Evolutionary conservation across 495 filamentous ascomycete species (phyloP).

Genomic region (Evernia prunastri): DNA sequence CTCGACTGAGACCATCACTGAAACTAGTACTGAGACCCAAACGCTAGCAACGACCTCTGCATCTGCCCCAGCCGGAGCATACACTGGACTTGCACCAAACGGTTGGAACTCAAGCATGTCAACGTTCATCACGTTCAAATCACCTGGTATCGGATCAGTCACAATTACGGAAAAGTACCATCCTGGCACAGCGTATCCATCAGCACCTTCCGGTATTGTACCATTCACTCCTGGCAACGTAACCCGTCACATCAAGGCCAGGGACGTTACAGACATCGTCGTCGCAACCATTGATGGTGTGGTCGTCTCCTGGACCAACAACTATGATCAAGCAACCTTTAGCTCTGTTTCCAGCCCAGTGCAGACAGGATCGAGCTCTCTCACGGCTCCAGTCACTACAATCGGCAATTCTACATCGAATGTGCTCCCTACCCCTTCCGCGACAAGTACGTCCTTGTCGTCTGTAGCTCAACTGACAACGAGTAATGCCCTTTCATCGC

Average conservation of each 20-base stretch:
- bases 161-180: not conserved
- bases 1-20: constrained; percentile 8
- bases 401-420: constrained; percentile 5
- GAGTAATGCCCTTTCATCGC: not conserved
- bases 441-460: not conserved
- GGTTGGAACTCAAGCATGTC: constrained; percentile 26
- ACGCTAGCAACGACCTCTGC: not conserved
- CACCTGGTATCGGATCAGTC: not conserved
- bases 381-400: constrained; percentile 1
- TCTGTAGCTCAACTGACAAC: not conserved
- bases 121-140: constrained; percentile 11
- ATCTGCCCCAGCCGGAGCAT: constrained; percentile 10
- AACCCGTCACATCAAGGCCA: constrained; percentile 3
- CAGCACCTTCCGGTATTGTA: not conserved
- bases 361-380: not conserved
- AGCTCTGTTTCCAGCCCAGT: not conserved
- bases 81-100: constrained; percentile 14
- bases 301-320: constrained; percentile 26
- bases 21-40: constrained; percentile 5
- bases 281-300: constrained; percentile 24
- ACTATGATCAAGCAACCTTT: constrained; percentile 13
- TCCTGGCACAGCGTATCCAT: not conserved
- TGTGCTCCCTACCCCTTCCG: not conserved
- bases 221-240: not conserved
- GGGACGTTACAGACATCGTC: constrained; percentile 18